Conservation (phyloP, 495 filamentous ascomycete genomes). For the Penicillium psychrofluorescens region DNA sequence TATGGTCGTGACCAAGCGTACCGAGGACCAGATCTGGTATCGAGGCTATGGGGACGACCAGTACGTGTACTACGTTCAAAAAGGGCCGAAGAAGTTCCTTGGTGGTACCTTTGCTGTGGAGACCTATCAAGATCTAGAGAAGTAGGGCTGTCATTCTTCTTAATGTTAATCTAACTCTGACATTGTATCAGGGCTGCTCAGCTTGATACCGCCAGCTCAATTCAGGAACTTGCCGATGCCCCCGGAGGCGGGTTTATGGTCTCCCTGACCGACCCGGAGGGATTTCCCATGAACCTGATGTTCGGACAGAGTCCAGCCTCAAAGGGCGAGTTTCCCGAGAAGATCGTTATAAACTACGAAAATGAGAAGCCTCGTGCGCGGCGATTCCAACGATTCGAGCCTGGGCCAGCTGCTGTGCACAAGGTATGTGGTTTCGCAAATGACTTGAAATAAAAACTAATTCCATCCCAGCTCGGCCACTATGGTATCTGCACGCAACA, state of each 20-base stretch:
- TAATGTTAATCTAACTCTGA: background rate
- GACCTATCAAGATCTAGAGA: constrained; percentile 47
- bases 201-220: constrained; percentile 18
- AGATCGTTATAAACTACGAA: constrained; percentile 21
- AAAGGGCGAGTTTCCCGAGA: constrained; percentile 11
- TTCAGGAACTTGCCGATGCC: constrained; percentile 17
- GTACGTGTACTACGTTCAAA: constrained; percentile 44
- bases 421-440: constrained; percentile 28
- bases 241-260: constrained; percentile 28
- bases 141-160: constrained; percentile 3
- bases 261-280: constrained; percentile 28
- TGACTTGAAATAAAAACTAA: background rate
- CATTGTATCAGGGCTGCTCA: constrained; percentile 12
- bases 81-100: constrained; percentile 44
- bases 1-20: constrained; percentile 35
- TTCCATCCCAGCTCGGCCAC: constrained; percentile 48
- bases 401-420: constrained; percentile 61
- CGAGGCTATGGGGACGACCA: constrained; percentile 55
- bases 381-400: constrained; percentile 29
- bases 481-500: constrained; percentile 58
- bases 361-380: constrained; percentile 21
- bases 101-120: constrained; percentile 50
- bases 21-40: constrained; percentile 47
- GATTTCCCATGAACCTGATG: constrained; percentile 26
- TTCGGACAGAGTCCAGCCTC: constrained; percentile 17